phyloP scores from a whole-genome alignment of 768 basidiomycete species.

The Pholiota molesta region DNA sequence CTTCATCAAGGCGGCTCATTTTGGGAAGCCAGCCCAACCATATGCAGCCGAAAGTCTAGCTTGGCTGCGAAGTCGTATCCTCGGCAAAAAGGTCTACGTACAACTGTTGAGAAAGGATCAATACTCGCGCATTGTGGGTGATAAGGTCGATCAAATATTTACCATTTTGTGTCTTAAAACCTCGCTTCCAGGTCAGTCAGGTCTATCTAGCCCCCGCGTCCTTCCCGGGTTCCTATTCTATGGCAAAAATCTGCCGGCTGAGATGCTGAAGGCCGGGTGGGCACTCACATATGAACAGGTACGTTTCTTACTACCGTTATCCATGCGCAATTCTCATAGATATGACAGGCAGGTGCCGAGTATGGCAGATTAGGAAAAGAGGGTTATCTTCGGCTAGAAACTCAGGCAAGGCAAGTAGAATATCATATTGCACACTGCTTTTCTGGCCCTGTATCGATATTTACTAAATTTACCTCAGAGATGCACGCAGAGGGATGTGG shows the following conservation, averaged over 20 bases:
- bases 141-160: neutral
- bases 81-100: constrained; percentile 65
- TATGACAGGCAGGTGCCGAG: constrained; percentile 62
- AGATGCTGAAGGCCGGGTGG: constrained; percentile 83
- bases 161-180: neutral
- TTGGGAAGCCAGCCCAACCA: constrained; percentile 80
- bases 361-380: constrained; percentile 75
- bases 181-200: constrained; percentile 59
- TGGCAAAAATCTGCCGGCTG: constrained; percentile 56
- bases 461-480: constrained; percentile 37
- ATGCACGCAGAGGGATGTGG: constrained; percentile 78
- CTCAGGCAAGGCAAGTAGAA: constrained; percentile 62
- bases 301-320: neutral
- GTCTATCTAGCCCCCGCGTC: constrained; percentile 55
- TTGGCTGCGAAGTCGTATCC: constrained; percentile 65
- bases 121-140: constrained; percentile 77
- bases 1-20: constrained; percentile 67
- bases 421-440: neutral
- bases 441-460: neutral
- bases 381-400: constrained; percentile 61
- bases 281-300: constrained; percentile 75
- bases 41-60: constrained; percentile 72
- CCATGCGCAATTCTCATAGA: neutral
- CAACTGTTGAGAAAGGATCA: constrained; percentile 81
- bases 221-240: constrained; percentile 51